Evolutionary conservation across 352 stramenopile species (phyloP).

Genomic region (Blastocystis sp.): DNA sequence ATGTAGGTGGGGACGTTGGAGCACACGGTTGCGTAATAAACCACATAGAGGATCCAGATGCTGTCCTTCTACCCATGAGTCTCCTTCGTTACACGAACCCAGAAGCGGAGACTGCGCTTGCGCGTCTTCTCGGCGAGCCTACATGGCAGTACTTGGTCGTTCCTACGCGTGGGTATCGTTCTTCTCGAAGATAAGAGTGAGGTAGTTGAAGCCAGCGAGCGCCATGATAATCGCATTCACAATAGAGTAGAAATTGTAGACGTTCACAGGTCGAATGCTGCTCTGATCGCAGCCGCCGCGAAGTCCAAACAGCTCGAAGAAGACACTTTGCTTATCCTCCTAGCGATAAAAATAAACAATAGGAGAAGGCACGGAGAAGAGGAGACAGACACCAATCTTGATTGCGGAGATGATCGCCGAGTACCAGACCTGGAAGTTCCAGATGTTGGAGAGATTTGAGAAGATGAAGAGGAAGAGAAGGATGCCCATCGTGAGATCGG

Average conservation of each 20-base stretch:
- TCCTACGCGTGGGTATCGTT: not conserved
- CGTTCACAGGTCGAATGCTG: not conserved
- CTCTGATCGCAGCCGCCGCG: not conserved
- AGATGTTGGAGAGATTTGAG: constrained; percentile 28
- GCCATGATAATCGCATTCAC: constrained; percentile 53
- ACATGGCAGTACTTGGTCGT: not conserved
- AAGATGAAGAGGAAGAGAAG: constrained; percentile 54
- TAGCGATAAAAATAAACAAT: too few relatives aligned
- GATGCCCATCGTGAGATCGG: constrained; percentile 40
- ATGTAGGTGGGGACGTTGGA: constrained; percentile 1
- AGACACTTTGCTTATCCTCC: not conserved
- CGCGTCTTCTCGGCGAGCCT: not conserved
- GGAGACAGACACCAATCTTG: not conserved
- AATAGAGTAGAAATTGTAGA: constrained; percentile 43
- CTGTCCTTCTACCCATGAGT: constrained; percentile 19
- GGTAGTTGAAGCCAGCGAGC: constrained; percentile 40
- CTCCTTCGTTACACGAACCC: not conserved
- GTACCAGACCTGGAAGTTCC: constrained; percentile 36
- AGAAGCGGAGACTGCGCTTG: not conserved
- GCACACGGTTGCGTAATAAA: constrained; percentile 12
- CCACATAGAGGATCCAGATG: constrained; percentile 23
- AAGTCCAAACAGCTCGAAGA: constrained; percentile 21
- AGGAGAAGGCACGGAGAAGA: constrained; percentile 2
- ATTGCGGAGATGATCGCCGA: not conserved
- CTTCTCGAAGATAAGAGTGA: constrained; percentile 5